Evolutionary conservation across 225 moss, liverwort and hornwort species (phyloP).

Genomic region (Physcomitrium patens): DNA sequence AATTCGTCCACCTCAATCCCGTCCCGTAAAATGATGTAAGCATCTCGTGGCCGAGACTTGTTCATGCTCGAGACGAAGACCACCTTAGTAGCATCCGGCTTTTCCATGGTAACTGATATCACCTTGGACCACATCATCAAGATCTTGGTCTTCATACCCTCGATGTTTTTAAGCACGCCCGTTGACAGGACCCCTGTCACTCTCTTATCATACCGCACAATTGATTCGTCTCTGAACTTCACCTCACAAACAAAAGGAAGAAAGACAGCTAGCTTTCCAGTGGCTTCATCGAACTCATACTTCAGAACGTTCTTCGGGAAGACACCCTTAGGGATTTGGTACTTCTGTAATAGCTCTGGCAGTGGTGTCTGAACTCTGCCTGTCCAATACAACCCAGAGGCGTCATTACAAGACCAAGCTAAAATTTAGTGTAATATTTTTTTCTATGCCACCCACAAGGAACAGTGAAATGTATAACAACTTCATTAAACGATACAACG

Average conservation of each 20-base stretch:
- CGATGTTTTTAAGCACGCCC: conserved; percentile 75
- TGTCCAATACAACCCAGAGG: conserved; percentile 30
- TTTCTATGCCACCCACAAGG: too few species aligned
- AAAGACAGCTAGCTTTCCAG: conserved; percentile 65
- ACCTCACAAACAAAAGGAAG: conserved; percentile 90
- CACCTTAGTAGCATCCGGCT: conserved; percentile 71
- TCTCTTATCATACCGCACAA: conserved; percentile 73
- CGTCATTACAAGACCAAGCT: neutral
- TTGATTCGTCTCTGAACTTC: conserved; percentile 77
- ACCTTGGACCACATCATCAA: conserved; percentile 98
- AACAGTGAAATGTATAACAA: too few species aligned
- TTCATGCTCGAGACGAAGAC: conserved; percentile 83
- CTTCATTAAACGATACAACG: too few species aligned
- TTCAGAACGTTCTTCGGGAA: conserved; percentile 82
- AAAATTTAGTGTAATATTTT: too few species aligned
- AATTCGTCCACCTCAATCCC: conserved; percentile 85
- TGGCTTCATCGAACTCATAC: conserved; percentile 85
- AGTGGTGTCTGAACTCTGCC: conserved; percentile 84
- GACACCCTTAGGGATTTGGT: conserved; percentile 78
- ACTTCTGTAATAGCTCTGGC: conserved; percentile 81
- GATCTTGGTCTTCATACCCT: conserved; percentile 94
- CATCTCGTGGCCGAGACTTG: conserved; percentile 79
- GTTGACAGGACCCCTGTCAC: conserved; percentile 69
- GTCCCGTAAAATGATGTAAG: conserved; percentile 70
- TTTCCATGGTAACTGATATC: conserved; percentile 74